Percentiles rank a stretch among this genome's conserved stretches.
These are phyloP conservation scores for Trichoderma brevicompactum DNA, from an alignment of 2,329 filamentous ascomycete genomes.

Conservation along the genomic window DNA sequence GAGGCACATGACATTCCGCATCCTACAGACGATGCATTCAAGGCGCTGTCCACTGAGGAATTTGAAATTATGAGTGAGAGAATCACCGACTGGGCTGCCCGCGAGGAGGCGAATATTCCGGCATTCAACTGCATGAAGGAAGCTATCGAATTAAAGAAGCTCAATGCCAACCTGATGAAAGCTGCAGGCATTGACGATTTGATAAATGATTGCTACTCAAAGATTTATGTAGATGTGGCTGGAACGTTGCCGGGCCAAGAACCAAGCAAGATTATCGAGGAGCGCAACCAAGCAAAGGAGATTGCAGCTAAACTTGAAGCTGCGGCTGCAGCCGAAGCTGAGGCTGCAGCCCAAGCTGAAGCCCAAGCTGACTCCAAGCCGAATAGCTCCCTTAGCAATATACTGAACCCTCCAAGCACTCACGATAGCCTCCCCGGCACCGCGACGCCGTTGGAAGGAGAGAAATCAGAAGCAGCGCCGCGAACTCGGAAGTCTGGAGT, in stretches of 20 bases:
- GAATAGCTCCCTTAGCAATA: conserved; percentile 45
- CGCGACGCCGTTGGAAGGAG: conserved; percentile 44
- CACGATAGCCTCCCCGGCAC: conserved; percentile 44
- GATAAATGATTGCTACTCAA: conserved; percentile 87
- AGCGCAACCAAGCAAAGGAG: conserved; percentile 49
- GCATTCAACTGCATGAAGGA: conserved; percentile 62
- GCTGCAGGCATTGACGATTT: conserved; percentile 85
- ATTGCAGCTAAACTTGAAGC: conserved; percentile 45
- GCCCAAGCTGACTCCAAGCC: conserved; percentile 37
- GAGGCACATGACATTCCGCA: conserved; percentile 52
- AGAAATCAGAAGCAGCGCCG: conserved; percentile 48
- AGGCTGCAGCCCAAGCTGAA: too few species aligned
- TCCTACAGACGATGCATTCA: conserved; percentile 59
- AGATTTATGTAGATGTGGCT: conserved; percentile 71
- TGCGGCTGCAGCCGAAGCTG: conserved; percentile 39
- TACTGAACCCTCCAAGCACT: conserved; percentile 50
- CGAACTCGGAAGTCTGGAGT: conserved; percentile 52
- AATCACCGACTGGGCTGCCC: conserved; percentile 59
- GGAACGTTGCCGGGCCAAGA: conserved; percentile 59
- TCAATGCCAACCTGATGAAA: conserved; percentile 90
- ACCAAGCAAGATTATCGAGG: conserved; percentile 53
- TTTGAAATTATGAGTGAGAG: conserved; percentile 61
- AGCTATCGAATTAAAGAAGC: conserved; percentile 63
- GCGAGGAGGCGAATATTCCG: conserved; percentile 44
- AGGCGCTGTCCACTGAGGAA: conserved; percentile 57